Evolutionary conservation across 1,139 yeast species (phyloP).

Genomic region (Candida frijolesensis): DNA sequence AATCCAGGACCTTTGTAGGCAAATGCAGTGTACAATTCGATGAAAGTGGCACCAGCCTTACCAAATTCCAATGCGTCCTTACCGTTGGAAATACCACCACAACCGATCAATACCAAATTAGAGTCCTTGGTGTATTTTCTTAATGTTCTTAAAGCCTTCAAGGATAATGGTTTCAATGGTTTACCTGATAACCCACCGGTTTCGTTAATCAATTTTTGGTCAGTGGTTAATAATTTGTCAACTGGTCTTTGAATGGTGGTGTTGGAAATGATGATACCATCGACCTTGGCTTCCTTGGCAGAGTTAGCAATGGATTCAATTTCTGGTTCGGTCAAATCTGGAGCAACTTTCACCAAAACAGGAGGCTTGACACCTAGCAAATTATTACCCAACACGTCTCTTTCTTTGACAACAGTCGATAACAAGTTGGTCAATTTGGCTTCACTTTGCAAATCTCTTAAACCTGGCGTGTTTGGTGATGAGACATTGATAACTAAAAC

Average conservation of each 20-base stretch:
- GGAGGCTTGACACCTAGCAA: conserved; percentile 61
- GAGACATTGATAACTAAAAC: conserved; percentile 91
- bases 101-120: conserved; percentile 77
- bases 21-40: conserved; percentile 85
- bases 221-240: conserved; percentile 49
- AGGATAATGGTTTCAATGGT: conserved; percentile 82
- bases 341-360: conserved; percentile 87
- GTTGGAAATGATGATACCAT: conserved; percentile 90
- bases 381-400: conserved; percentile 48
- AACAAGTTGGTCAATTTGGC: conserved; percentile 68
- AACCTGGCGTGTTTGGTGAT: conserved; percentile 95
- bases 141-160: conserved; percentile 68
- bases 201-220: conserved; percentile 47
- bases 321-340: conserved; percentile 84
- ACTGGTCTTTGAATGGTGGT: conserved; percentile 84
- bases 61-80: conserved; percentile 90
- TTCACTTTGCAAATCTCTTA: conserved; percentile 83
- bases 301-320: conserved; percentile 81
- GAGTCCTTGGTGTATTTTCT: conserved; percentile 76
- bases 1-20: conserved; percentile 94
- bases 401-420: conserved; percentile 61
- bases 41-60: conserved; percentile 87
- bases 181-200: conserved; percentile 91
- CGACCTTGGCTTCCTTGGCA: conserved; percentile 75
- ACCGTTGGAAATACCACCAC: conserved; percentile 90